Evolutionary conservation across 2,329 filamentous ascomycete genomes (phyloP).

Genomic region (Dryadomyces sulphureus): DNA sequence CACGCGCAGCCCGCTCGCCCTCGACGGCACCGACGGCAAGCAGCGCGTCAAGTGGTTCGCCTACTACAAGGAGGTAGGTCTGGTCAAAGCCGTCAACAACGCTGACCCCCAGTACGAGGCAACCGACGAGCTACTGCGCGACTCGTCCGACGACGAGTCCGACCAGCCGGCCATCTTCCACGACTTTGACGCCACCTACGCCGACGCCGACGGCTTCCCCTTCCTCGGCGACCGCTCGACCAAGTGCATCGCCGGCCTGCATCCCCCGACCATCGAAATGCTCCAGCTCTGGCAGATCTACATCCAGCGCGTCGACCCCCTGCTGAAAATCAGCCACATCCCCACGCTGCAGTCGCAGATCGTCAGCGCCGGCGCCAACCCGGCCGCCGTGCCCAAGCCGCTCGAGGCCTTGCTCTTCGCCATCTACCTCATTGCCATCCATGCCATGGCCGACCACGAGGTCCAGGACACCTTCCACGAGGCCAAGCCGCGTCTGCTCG

Average conservation of each 20-base stretch:
- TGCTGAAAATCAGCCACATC: slow-evolving; percentile 43
- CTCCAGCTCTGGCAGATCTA: slow-evolving; percentile 42
- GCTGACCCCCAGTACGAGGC: background rate
- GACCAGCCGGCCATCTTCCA: background rate
- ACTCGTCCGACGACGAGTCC: background rate
- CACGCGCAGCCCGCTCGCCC: no score
- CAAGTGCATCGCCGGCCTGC: slow-evolving; percentile 13
- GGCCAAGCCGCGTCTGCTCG: slow-evolving; percentile 24
- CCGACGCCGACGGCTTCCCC: background rate
- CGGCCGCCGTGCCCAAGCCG: slow-evolving; percentile 21
- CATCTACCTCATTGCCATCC: slow-evolving; percentile 28
- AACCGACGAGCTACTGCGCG: background rate
- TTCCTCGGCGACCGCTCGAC: background rate
- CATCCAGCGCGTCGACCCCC: slow-evolving; percentile 40
- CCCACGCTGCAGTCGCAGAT: slow-evolving; percentile 38
- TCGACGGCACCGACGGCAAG: background rate
- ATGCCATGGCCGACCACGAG: slow-evolving; percentile 26
- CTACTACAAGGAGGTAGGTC: background rate
- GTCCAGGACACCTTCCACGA: slow-evolving; percentile 26
- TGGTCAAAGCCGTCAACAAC: background rate
- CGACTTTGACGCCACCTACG: background rate
- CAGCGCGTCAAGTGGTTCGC: background rate
- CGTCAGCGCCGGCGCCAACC: slow-evolving; percentile 30
- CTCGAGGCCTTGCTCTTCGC: slow-evolving; percentile 43
- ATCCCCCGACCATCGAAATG: slow-evolving; percentile 30